phyloP scores from a whole-genome alignment of 2,329 filamentous ascomycete genomes.

The Capronia americana region DNA sequence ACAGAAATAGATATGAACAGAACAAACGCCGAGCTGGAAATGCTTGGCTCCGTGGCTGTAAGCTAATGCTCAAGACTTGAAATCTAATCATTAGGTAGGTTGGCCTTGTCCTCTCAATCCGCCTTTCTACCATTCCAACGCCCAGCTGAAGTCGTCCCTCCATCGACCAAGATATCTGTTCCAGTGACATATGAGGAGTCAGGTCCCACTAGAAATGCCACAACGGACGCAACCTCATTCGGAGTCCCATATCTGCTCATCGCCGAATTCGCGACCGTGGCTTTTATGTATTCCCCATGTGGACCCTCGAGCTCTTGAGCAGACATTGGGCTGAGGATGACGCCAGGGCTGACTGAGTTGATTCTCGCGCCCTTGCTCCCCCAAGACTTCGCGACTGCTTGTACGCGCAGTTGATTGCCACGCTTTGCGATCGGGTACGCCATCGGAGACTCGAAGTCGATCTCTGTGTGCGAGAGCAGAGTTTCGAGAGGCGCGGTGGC shows the following conservation, averaged over 20 bases:
- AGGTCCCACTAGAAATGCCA: constrained; percentile 1
- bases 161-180: not conserved
- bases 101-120: not conserved
- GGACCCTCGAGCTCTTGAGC: not conserved
- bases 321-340: not conserved
- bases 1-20: no score
- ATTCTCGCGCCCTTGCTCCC: not conserved
- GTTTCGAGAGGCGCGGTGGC: not conserved
- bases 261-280: not conserved
- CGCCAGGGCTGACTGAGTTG: not conserved
- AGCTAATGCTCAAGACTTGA: not conserved
- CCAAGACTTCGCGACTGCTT: not conserved
- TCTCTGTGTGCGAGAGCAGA: not conserved
- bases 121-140: not conserved
- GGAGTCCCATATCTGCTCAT: not conserved
- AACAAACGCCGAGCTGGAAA: not conserved
- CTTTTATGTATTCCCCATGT: not conserved
- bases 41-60: not conserved
- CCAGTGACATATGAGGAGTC: not conserved
- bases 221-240: not conserved
- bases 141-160: not conserved
- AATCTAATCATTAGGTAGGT: not conserved
- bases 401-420: not conserved
- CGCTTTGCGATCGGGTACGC: not conserved
- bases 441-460: not conserved